Conservation (phyloP, 2,329 filamentous ascomycete species). For the Colletotrichum magnum region DNA sequence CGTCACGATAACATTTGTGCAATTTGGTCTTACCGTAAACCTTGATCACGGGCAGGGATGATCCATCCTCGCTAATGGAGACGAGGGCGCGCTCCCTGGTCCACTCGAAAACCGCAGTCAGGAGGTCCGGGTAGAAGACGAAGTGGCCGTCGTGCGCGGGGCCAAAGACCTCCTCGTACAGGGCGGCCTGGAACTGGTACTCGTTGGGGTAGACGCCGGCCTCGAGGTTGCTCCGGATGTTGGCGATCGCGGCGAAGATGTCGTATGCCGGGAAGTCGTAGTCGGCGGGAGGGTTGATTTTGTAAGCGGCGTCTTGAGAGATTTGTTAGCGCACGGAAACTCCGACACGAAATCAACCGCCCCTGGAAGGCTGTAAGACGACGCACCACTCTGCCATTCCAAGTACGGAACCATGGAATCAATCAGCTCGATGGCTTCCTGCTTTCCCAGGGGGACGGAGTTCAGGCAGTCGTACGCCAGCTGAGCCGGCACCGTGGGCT, state of each 20-base stretch:
- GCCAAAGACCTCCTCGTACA: constrained; percentile 55
- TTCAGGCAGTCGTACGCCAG: constrained; percentile 58
- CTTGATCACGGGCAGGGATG: constrained; percentile 60
- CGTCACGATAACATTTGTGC: not conserved
- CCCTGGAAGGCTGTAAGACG: not conserved
- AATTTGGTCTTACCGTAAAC: constrained; percentile 51
- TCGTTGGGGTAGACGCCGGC: constrained; percentile 55
- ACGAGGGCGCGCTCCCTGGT: constrained; percentile 56
- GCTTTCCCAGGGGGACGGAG: constrained; percentile 57
- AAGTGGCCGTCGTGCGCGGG: constrained; percentile 59
- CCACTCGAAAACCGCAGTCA: constrained; percentile 55
- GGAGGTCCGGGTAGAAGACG: constrained; percentile 56
- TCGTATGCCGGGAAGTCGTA: constrained; percentile 63
- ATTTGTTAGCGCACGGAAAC: too few species aligned
- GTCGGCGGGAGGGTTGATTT: constrained; percentile 64
- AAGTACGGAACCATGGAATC: constrained; percentile 57
- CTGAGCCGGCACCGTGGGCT: constrained; percentile 49
- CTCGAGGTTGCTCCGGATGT: constrained; percentile 49
- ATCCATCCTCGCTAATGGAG: constrained; percentile 53
- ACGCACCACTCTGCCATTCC: constrained; percentile 56
- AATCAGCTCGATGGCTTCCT: constrained; percentile 55
- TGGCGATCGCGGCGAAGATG: constrained; percentile 52
- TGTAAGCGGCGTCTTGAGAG: constrained; percentile 54
- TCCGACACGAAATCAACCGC: not conserved
- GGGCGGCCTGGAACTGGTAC: constrained; percentile 57